These are phyloP conservation scores for Lachnellula suecica DNA, from an alignment of 2,329 filamentous ascomycete genomes.

Conservation along the genomic window DNA sequence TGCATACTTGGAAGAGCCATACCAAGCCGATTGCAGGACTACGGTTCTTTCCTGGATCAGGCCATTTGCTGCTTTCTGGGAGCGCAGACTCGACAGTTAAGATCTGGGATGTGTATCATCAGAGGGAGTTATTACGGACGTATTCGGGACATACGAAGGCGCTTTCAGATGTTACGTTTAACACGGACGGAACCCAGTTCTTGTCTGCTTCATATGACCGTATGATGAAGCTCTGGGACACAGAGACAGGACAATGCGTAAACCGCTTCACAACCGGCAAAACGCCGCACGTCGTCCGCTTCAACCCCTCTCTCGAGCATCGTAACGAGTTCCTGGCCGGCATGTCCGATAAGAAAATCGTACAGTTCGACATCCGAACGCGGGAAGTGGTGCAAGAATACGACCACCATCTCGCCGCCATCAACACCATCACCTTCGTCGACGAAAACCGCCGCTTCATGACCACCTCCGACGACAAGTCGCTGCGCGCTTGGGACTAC, in stretches of 20 bases:
- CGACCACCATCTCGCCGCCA: conserved; percentile 94
- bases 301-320: conserved; percentile 78
- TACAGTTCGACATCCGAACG: conserved; percentile 89
- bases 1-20: conserved; percentile 86
- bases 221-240: conserved; percentile 98
- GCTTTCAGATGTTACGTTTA: conserved; percentile 87
- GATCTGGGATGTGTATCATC: conserved; percentile 92
- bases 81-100: conserved; percentile 89
- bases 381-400: conserved; percentile 90
- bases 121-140: conserved; percentile 84
- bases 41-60: conserved; percentile 84
- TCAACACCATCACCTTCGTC: conserved; percentile 97
- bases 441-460: conserved; percentile 95
- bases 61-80: conserved; percentile 86
- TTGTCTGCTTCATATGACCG: conserved; percentile 90
- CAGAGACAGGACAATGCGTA: conserved; percentile 86
- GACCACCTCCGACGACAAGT: conserved; percentile 97
- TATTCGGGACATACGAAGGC: conserved; percentile 89
- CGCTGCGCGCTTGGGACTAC: conserved; percentile 95
- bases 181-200: conserved; percentile 78
- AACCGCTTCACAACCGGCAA: conserved; percentile 90
- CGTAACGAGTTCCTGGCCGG: conserved; percentile 91
- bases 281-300: conserved; percentile 91
- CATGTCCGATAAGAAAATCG: conserved; percentile 98
- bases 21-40: conserved; percentile 83